phyloP scores from a whole-genome alignment of 257 asterid species.

The Solanum bulbocastanum region DNA sequence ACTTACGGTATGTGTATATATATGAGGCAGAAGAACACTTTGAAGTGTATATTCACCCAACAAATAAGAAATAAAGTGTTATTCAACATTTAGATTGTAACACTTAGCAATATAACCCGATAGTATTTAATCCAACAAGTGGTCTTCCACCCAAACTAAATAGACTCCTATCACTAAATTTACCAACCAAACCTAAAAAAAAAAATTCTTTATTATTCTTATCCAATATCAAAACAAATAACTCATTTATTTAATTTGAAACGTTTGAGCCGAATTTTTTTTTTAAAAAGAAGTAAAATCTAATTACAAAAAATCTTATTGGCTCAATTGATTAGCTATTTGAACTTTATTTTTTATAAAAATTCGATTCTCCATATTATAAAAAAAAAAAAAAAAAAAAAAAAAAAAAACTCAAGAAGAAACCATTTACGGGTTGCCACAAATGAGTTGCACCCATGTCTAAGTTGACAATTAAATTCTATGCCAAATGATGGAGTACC shows the following conservation, averaged over 20 bases:
- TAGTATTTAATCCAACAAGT: background rate
- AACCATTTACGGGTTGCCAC: background rate
- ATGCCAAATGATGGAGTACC: background rate
- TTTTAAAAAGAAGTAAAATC: too few relatives aligned
- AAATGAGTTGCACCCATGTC: background rate
- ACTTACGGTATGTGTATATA: background rate
- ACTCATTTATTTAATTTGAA: background rate
- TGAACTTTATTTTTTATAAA: too few relatives aligned
- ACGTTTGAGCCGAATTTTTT: too few relatives aligned
- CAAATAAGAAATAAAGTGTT: background rate
- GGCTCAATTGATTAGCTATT: too few relatives aligned
- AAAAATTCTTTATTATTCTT: background rate
- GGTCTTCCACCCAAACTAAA: background rate
- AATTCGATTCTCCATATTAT: too few relatives aligned
- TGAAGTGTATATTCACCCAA: background rate
- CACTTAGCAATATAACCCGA: background rate
- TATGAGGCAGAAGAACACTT: background rate
- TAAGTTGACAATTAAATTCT: background rate
- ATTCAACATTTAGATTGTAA: background rate
- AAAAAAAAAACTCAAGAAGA: too few relatives aligned
- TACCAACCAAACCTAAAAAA: background rate
- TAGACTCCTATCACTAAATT: background rate
- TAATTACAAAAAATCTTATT: too few relatives aligned
- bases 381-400: too few relatives aligned
- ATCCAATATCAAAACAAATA: background rate